These are phyloP conservation scores for Hypoxylon perforatum DNA, from an alignment of 495 filamentous ascomycete species.

Conservation along the genomic window DNA sequence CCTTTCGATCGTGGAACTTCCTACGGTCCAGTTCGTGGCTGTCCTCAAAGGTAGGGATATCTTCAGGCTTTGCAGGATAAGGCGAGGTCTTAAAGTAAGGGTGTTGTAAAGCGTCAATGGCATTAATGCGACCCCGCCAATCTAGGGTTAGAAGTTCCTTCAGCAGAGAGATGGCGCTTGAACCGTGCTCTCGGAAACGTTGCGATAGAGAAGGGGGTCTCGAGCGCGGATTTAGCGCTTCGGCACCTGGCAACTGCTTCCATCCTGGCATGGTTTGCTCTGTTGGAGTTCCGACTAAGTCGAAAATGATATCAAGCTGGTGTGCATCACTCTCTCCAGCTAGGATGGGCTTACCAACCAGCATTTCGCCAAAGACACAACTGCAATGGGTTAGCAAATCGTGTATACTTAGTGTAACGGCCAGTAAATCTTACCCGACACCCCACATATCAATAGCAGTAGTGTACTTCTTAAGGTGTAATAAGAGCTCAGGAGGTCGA, in stretches of 20 bases:
- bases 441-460: slow-evolving; percentile 99
- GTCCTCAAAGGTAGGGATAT: slow-evolving; percentile 89
- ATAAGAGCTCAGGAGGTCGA: slow-evolving; percentile 89
- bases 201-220: slow-evolving; percentile 73
- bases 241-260: slow-evolving; percentile 81
- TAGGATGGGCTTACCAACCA: slow-evolving; percentile 91
- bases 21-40: slow-evolving; percentile 95
- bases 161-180: slow-evolving; percentile 79
- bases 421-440: slow-evolving; percentile 74
- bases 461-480: slow-evolving; percentile 88
- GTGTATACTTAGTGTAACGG: not conserved
- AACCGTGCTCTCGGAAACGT: slow-evolving; percentile 77
- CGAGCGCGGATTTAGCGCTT: slow-evolving; percentile 73
- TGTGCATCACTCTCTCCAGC: slow-evolving; percentile 88
- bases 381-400: slow-evolving; percentile 58
- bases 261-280: slow-evolving; percentile 96
- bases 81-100: slow-evolving; percentile 87
- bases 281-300: slow-evolving; percentile 90
- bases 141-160: slow-evolving; percentile 87
- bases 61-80: slow-evolving; percentile 80
- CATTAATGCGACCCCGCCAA: slow-evolving; percentile 88
- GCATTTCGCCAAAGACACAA: slow-evolving; percentile 99
- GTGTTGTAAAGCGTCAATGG: slow-evolving; percentile 92
- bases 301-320: slow-evolving; percentile 91
- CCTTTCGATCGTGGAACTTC: slow-evolving; percentile 83